phyloP scores from a whole-genome alignment of 2,329 filamentous ascomycete species.

The Calonectria hongkongensis region DNA sequence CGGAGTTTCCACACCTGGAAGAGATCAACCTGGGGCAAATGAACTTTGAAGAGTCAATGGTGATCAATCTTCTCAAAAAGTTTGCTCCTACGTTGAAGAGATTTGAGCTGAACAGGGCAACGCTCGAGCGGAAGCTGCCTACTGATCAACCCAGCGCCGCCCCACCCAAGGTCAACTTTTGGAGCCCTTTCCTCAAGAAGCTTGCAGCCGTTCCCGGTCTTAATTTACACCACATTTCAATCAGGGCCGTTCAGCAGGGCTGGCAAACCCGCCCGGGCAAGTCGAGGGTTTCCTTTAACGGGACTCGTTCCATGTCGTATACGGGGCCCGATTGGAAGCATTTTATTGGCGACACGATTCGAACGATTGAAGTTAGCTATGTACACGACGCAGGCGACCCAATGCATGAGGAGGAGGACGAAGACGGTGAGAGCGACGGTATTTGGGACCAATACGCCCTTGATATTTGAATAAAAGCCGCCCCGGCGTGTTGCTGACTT shows the following conservation, averaged over 20 bases:
- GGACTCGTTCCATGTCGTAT: conserved; percentile 49
- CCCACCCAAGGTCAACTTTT: conserved; percentile 58
- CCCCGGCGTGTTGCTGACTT: conserved; percentile 44
- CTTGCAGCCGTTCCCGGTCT: conserved; percentile 58
- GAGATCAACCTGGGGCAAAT: conserved; percentile 67
- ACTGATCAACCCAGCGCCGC: conserved; percentile 12
- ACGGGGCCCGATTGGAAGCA: conserved; percentile 61
- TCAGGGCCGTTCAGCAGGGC: conserved; percentile 56
- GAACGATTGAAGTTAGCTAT: conserved; percentile 44
- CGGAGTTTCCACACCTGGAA: conserved; percentile 60
- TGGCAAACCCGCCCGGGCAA: conserved; percentile 44
- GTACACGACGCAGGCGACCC: conserved; percentile 26
- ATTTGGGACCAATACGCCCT: conserved; percentile 56
- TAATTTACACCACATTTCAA: conserved; percentile 58
- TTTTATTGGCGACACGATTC: conserved; percentile 57
- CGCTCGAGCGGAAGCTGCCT: conserved; percentile 47
- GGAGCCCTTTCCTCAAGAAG: conserved; percentile 61
- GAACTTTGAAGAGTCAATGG: conserved; percentile 50
- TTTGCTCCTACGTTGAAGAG: conserved; percentile 65
- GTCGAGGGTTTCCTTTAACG: conserved; percentile 43
- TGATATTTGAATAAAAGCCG: conserved; percentile 47
- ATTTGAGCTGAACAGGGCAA: conserved; percentile 68
- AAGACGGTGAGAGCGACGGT: conserved; percentile 50
- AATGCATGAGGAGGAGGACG: conserved; percentile 37
- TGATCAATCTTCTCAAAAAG: conserved; percentile 63